Base-by-base conservation (phyloP, 2,329 filamentous ascomycete genomes). In the Paecilomyces sp. region DNA sequence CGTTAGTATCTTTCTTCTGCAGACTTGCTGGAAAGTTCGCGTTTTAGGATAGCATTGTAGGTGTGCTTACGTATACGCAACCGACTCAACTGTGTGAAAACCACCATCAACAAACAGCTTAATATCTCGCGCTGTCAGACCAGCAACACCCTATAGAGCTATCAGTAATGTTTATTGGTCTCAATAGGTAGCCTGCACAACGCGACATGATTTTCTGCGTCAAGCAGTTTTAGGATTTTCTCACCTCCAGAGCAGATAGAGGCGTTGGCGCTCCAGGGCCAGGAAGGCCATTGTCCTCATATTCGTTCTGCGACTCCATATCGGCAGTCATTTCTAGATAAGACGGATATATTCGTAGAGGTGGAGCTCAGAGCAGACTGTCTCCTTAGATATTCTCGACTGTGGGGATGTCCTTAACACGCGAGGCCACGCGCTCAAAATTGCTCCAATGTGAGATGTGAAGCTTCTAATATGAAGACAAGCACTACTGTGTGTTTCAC, bases 231-330 rank as follows among this genome's bases (percentile, higher is more conserved):
- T n/a, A 58, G 24, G 11, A 22, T 33, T 33, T 60, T 66, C 82
- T 65, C 82, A 95, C 93, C 83, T 97, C 93, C 2, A 99, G 83
- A 54, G 90, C 89, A 55, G 84, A 81, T 30, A 99, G 83, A 54
- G 93, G 92, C 59, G 92, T 96, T 2, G 94, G 94, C n/a, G 94
- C 94, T 64, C 94, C 94, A 60, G 93, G 93, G 11, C 90, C 92
- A 59, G 88, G 86, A 70, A 86, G 83, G 62, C 86, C 84, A 67
- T 83, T 83, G 61, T 96, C 91, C 60, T 94, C 92, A 67, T 86
- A 85, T 60, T 83, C 83, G 62, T 88, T 87, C 65, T 95, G 90
- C 41, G 86, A 85, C 63, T 88, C 84, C 64, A 85, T 83, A 55
- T 83, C 82, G 61, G 79, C 76, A 64, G 83, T 66, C 70, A 75